Evolutionary conservation across 1,139 yeast species (phyloP), one percentile per base, ranked within the genome.

Genomic region (Eremothecium sinecaudum): DNA sequence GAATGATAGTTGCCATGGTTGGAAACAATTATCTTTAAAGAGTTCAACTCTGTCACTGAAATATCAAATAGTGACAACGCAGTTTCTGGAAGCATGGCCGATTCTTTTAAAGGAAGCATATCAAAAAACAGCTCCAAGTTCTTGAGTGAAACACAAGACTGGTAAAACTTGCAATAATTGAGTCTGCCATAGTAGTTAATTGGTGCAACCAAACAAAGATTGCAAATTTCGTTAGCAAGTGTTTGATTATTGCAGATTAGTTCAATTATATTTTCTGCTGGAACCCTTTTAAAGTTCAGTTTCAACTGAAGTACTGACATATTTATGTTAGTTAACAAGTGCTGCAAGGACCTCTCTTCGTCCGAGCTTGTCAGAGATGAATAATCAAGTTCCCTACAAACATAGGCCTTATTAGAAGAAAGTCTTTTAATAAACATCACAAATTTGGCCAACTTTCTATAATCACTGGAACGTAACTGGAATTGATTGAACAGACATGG

Each of bases 321-420:
- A 5, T 15, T 18, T 6, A 30, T 17, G 11, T 26, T 31, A 4
- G 36, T 23, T 8, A 43, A 40, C 4, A 52, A 35, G 5, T 32
- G 12, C 14, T 41, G 38, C 5, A 44, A 23, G 7, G 47, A 37
- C 28, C 41, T 50, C 2, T 37, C 22, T 23, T 53, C 57, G 13
- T 52, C 56, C 1, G 55, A 48, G 13, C 43, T 36, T 18, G 37
- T 37, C n/a, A 50, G 18, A 1, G 40, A 31, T 6, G 40, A 35
- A 13, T 45, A 16, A 12, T 15, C 15, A n/a, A 15, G 14, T 8
- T 18, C 20, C 18, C 16, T 18, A 19, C 28, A 40, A 3, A 10
- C 14, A 18, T 18, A 26, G 3, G 26, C 17, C 8, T 13, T 18
- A 11, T 9, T 12, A 16, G 32, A 30, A 9, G n/a, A 3, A 20